A percentile compares a stretch with the other conserved stretches of the same genome.
These are phyloP conservation scores for Brettanomyces bruxellensis DNA, from an alignment of 805 yeast species.

Conservation along the genomic window DNA sequence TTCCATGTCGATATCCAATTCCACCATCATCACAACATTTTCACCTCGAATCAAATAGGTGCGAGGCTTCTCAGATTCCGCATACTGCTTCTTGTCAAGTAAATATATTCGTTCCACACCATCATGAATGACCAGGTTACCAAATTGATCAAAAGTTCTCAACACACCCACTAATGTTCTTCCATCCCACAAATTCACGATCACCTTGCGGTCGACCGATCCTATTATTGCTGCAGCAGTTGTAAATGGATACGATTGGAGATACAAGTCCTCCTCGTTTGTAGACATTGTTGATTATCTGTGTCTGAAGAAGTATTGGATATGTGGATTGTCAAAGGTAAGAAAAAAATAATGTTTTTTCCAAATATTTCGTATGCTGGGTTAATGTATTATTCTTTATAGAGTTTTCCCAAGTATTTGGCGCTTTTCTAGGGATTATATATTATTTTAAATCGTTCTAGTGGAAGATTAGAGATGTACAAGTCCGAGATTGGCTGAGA, in stretches of 20 bases:
- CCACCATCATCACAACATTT: conserved; percentile 89
- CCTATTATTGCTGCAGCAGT: conserved; percentile 89
- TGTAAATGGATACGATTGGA: conserved; percentile 76
- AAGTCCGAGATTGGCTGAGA: no score
- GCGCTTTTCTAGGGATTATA: no score
- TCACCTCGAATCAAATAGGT: conserved; percentile 91
- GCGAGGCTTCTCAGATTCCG: conserved; percentile 55
- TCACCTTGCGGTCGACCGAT: conserved; percentile 70
- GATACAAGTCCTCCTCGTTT: conserved; percentile 42
- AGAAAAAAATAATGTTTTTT: no score
- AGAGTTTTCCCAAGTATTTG: no score
- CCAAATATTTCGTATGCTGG: no score
- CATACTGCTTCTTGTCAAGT: conserved; percentile 42
- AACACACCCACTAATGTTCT: conserved; percentile 79
- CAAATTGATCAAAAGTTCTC: conserved; percentile 92
- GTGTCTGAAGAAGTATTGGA: no score
- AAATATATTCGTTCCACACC: conserved; percentile 78
- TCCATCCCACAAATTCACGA: conserved; percentile 85
- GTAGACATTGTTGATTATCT: background rate
- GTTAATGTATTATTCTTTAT: no score
- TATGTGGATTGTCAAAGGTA: no score
- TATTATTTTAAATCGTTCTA: no score
- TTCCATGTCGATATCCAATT: conserved; percentile 81
- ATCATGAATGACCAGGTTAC: conserved; percentile 87
- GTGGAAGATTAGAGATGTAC: no score